phyloP scores from a whole-genome alignment of 352 stramenopile genomes.

The Ophiocytium majus region DNA sequence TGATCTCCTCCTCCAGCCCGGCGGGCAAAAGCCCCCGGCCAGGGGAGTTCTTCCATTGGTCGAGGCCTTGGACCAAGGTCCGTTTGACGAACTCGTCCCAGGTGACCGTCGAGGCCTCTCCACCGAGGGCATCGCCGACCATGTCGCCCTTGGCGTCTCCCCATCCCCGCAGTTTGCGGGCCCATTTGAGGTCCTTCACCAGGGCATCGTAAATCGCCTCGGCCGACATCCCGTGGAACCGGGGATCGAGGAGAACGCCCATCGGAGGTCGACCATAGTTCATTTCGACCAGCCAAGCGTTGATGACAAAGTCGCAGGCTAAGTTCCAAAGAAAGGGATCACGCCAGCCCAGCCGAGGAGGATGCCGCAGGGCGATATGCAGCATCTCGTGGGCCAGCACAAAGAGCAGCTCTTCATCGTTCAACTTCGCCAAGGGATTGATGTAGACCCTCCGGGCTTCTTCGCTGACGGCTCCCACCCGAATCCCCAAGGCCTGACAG shows the following conservation, averaged over 20 bases:
- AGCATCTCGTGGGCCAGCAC: conserved; percentile 12
- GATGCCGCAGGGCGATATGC: background rate
- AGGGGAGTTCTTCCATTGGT: background rate
- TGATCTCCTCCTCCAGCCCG: background rate
- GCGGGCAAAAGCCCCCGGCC: background rate
- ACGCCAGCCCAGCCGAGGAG: background rate
- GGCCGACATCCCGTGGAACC: background rate
- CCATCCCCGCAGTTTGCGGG: background rate
- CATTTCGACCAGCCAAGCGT: conserved; percentile 11
- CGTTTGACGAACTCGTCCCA: background rate
- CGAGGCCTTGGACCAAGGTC: background rate
- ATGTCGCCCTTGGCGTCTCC: background rate
- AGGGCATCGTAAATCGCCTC: background rate
- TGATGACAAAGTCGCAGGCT: conserved; percentile 11
- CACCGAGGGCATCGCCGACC: background rate
- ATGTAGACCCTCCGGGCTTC: background rate
- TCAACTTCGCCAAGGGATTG: background rate
- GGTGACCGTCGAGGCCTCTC: background rate
- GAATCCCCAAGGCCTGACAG: background rate
- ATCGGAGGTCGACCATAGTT: background rate
- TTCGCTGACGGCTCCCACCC: background rate
- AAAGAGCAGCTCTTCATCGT: background rate
- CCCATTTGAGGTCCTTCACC: background rate
- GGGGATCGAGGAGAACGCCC: background rate
- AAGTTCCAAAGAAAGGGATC: background rate